phyloP scores from a whole-genome alignment of 495 filamentous ascomycete species.

The Bathelium albidoporum region DNA sequence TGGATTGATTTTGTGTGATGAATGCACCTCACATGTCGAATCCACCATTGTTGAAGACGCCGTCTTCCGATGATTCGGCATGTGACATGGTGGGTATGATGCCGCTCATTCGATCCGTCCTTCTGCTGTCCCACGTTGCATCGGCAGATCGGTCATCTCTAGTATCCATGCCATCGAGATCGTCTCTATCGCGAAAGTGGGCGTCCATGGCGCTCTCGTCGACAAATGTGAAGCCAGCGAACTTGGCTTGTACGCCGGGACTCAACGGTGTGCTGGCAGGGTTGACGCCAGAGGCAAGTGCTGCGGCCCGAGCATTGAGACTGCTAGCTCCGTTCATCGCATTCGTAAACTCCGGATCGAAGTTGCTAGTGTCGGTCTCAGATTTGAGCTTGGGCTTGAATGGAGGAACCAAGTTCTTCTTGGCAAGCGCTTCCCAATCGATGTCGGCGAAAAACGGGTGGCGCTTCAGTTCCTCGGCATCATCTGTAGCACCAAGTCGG shows the following conservation, averaged over 20 bases:
- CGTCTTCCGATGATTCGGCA: constrained; percentile 24
- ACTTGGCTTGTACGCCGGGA: constrained; percentile 93
- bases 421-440: constrained; percentile 75
- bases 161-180: constrained; percentile 54
- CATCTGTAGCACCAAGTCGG: constrained; percentile 77
- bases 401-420: constrained; percentile 89
- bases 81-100: constrained; percentile 13
- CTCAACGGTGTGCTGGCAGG: constrained; percentile 81
- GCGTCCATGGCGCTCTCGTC: constrained; percentile 95
- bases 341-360: constrained; percentile 97
- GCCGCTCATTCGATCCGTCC: constrained; percentile 30
- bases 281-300: constrained; percentile 62
- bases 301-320: constrained; percentile 77
- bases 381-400: constrained; percentile 97
- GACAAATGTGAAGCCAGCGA: constrained; percentile 96
- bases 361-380: constrained; percentile 92
- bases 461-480: constrained; percentile 88
- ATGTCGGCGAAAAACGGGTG: constrained; percentile 93
- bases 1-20: background rate
- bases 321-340: constrained; percentile 74
- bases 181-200: constrained; percentile 53
- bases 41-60: constrained; percentile 29
- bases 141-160: constrained; percentile 42
- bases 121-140: constrained; percentile 12
- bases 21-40: constrained; percentile 25